Evolutionary conservation across 176 grass and related monocot species (phyloP).

Genomic region (Aegilops bicornis): DNA sequence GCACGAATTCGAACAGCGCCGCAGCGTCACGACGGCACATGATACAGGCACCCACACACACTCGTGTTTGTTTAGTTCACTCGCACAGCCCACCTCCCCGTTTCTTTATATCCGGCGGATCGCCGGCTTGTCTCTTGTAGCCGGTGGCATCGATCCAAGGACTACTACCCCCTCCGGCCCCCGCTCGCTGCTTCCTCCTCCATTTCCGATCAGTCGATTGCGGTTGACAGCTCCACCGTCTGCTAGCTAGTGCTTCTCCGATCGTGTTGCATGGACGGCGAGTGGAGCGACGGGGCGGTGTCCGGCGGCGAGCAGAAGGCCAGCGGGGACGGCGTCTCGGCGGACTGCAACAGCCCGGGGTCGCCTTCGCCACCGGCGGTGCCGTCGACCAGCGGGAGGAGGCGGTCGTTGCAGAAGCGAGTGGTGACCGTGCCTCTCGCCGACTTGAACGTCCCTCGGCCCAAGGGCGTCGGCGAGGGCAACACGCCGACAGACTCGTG

Average conservation of each 20-base stretch:
- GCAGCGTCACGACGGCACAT: slow-evolving; percentile 26
- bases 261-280: slow-evolving; percentile 40
- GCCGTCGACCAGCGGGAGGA: slow-evolving; percentile 39
- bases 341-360: slow-evolving; percentile 9
- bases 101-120: slow-evolving; percentile 44
- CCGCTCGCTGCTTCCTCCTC: background rate
- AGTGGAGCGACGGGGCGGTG: slow-evolving; percentile 55
- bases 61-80: slow-evolving; percentile 26
- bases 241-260: background rate
- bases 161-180: background rate
- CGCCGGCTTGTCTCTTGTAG: slow-evolving; percentile 10
- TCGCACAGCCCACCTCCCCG: slow-evolving; percentile 16
- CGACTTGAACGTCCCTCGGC: slow-evolving; percentile 40
- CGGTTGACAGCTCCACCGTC: background rate
- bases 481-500: slow-evolving; percentile 68
- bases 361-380: slow-evolving; percentile 33
- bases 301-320: slow-evolving; percentile 37
- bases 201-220: background rate
- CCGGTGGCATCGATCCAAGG: slow-evolving; percentile 27
- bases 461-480: slow-evolving; percentile 69
- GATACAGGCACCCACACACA: background rate
- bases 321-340: background rate
- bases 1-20: background rate
- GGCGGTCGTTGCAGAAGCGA: slow-evolving; percentile 65
- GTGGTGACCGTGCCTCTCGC: slow-evolving; percentile 71